Evolutionary conservation across 1,139 yeast species (phyloP).

Genomic region (Magnusiomyces magnusii): DNA sequence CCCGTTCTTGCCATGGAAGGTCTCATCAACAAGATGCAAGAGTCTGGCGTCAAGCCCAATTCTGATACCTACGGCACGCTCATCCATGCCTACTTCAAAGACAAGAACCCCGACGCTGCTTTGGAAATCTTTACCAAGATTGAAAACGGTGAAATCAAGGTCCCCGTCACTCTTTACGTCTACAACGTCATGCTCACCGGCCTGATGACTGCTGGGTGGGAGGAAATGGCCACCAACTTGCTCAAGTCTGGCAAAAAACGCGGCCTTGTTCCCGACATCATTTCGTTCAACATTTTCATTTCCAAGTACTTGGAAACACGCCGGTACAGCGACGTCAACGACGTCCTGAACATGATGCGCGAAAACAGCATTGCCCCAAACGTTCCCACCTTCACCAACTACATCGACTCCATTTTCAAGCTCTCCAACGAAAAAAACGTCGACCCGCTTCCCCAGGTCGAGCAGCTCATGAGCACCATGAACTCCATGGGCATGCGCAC

Average conservation of each 20-base stretch:
- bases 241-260: slow-evolving; percentile 29
- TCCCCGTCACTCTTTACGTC: slow-evolving; percentile 26
- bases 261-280: slow-evolving; percentile 32
- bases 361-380: slow-evolving; percentile 46
- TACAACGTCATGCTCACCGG: slow-evolving; percentile 33
- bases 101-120: slow-evolving; percentile 31
- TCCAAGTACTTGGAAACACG: slow-evolving; percentile 28
- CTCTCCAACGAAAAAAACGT: slow-evolving; percentile 39
- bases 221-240: slow-evolving; percentile 28
- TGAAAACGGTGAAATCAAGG: slow-evolving; percentile 19
- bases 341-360: slow-evolving; percentile 34
- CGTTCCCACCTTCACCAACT: slow-evolving; percentile 57
- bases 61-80: slow-evolving; percentile 35
- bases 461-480: slow-evolving; percentile 41
- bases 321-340: slow-evolving; percentile 33
- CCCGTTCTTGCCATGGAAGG: slow-evolving; percentile 34
- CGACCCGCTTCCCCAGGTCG: slow-evolving; percentile 38
- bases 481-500: slow-evolving; percentile 37
- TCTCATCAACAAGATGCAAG: slow-evolving; percentile 35
- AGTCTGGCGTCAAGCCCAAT: slow-evolving; percentile 36
- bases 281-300: slow-evolving; percentile 39
- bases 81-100: slow-evolving; percentile 33
- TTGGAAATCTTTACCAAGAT: slow-evolving; percentile 26
- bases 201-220: slow-evolving; percentile 24
- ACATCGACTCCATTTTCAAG: slow-evolving; percentile 52